Evolutionary conservation across 1,284 basidiomycete genomes (phyloP), one percentile per base, ranked within the genome.

Genomic region (Trametes pubescens): DNA sequence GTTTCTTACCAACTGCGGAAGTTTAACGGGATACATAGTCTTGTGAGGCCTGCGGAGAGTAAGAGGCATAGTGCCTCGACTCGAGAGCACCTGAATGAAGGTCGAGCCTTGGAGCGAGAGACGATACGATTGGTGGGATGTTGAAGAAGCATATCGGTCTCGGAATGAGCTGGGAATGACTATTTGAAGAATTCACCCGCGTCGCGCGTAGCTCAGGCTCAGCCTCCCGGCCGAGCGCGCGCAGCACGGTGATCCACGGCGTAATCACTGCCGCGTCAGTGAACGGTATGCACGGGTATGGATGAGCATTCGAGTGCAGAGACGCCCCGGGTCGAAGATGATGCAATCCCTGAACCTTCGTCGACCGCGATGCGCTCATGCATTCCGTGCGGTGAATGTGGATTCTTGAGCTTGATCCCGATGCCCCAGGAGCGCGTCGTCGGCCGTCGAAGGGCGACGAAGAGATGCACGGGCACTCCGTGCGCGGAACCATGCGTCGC

Each of bases 121-220:
- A 53, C n/a, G 37, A 21, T 21, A 22, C 24, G 37, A 54, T 54
- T 54, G 52, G 52, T 40, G 26, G 29, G 52, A 54, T 54, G 49
- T 21, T 29, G 49, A 7, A 29, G 49, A 35, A 29, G 37, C 26
- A 13, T 10, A 13, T 8, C 16, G n/a, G 26, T 14, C 7, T 37
- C 40, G 37, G 35, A 13, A 40, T 37, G 38, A 54, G 22, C 35
- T 43, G 26, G 35, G 37, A 24, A 38, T 16, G 21, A 11, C 43
- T 51, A 51, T 54, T 54, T 54, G 52, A 40, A 38, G 52, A 54
- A 22, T 29, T 24, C 49, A 51, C 16, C 32, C 18, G 32, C 49
- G 44, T 16, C 44, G 22, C 44, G 44, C 44, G 44, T 47, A 47
- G 40, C 40, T 43, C 40, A 18, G 40, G 1, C 40, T 43, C 40